These are phyloP conservation scores for Xenoacremonium recifei DNA, from an alignment of 2,329 filamentous ascomycete species.

Conservation along the genomic window DNA sequence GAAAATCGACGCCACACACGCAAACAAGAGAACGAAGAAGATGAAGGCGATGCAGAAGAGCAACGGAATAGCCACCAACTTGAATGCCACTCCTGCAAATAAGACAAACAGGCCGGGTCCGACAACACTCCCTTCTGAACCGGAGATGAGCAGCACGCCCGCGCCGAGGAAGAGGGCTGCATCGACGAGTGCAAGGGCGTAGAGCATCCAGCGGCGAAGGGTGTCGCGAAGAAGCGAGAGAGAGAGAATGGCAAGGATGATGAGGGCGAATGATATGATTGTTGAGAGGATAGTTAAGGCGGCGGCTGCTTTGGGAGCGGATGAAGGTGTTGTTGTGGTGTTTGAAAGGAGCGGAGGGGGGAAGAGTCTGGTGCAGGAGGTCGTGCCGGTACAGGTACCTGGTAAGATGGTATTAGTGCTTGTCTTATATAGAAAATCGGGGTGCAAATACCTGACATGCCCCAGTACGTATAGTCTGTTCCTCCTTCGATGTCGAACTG, in stretches of 20 bases:
- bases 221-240: slow-evolving; percentile 4
- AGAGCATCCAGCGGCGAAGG: slow-evolving; percentile 11
- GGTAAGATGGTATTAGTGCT: too few species aligned
- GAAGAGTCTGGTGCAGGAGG: too few species aligned
- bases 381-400: too few species aligned
- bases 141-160: slow-evolving; percentile 12
- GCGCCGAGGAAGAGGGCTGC: slow-evolving; percentile 5
- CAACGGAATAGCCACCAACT: slow-evolving; percentile 13
- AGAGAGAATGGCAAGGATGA: slow-evolving; percentile 10
- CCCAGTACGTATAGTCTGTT: slow-evolving; percentile 16
- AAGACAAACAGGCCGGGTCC: slow-evolving; percentile 10
- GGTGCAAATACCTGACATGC: too few species aligned
- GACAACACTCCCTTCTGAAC: slow-evolving; percentile 8
- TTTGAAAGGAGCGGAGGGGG: slow-evolving; percentile 3
- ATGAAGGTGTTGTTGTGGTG: slow-evolving; percentile 4
- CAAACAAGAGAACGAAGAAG: slow-evolving; percentile 7
- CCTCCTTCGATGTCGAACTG: slow-evolving; percentile 8
- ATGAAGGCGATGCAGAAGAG: slow-evolving; percentile 12
- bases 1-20: slow-evolving; percentile 2
- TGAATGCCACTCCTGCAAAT: slow-evolving; percentile 14
- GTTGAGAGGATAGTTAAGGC: slow-evolving; percentile 7
- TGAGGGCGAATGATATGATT: slow-evolving; percentile 9
- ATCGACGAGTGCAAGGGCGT: slow-evolving; percentile 10
- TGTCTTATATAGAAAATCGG: too few species aligned
- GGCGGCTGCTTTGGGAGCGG: slow-evolving; percentile 10